Evolutionary conservation across 306 rosid genomes (phyloP).

Genomic region (Leucaena leucocephala): DNA sequence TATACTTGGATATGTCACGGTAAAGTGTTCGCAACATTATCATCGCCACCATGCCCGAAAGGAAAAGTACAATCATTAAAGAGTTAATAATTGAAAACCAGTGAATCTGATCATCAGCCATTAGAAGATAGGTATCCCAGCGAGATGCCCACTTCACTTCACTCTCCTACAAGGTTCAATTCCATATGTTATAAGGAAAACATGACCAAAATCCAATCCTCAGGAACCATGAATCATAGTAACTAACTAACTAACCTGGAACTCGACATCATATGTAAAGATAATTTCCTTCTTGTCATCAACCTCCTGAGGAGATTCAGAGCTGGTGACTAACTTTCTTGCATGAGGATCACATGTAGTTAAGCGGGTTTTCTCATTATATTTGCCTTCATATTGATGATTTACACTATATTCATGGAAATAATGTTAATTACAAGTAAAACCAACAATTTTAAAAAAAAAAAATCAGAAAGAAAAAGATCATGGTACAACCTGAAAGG

Average conservation of each 20-base stretch:
- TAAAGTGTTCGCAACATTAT: slow-evolving; percentile 77
- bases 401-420: slow-evolving; percentile 49
- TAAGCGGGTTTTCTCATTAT: slow-evolving; percentile 53
- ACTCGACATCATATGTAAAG: slow-evolving; percentile 74
- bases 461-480: slow-evolving; percentile 18
- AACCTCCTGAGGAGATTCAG: slow-evolving; percentile 72
- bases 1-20: slow-evolving; percentile 78
- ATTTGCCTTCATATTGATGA: slow-evolving; percentile 64
- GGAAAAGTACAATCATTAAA: slow-evolving; percentile 76
- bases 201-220: slow-evolving; percentile 21
- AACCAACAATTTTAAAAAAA: background rate
- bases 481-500: slow-evolving; percentile 58
- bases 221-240: slow-evolving; percentile 5
- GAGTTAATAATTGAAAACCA: slow-evolving; percentile 80
- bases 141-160: slow-evolving; percentile 82
- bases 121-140: slow-evolving; percentile 82
- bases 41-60: slow-evolving; percentile 82
- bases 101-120: slow-evolving; percentile 82
- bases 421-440: slow-evolving; percentile 18
- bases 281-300: slow-evolving; percentile 70
- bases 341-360: slow-evolving; percentile 77
- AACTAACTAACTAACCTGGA: slow-evolving; percentile 51
- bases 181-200: slow-evolving; percentile 10
- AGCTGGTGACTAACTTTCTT: slow-evolving; percentile 51
- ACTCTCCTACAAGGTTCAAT: slow-evolving; percentile 53